These are phyloP conservation scores for Lactarius akahatsu DNA, from an alignment of 768 basidiomycete species.

Conservation along the genomic window DNA sequence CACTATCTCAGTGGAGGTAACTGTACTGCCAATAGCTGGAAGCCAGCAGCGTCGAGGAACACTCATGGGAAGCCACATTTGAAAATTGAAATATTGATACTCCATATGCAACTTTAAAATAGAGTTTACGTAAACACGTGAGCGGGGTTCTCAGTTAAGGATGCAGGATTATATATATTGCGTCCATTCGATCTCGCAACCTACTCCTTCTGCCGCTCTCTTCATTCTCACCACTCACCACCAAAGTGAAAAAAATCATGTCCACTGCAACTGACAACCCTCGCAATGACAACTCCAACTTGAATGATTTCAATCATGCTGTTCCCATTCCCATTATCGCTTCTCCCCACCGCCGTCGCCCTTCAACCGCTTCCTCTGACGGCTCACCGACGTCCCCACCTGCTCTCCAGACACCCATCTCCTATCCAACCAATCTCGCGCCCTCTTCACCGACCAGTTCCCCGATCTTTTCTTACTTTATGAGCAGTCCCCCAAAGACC, in stretches of 20 bases:
- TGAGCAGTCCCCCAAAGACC: constrained; percentile 23
- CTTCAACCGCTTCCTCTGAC: constrained; percentile 25
- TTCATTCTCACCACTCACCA: neutral
- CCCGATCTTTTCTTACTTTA: constrained; percentile 28
- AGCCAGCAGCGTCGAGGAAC: neutral
- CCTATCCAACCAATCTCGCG: constrained; percentile 14
- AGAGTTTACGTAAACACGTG: constrained; percentile 24
- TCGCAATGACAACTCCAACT: constrained; percentile 11
- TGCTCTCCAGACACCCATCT: constrained; percentile 24
- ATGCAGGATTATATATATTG: neutral
- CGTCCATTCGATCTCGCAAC: neutral
- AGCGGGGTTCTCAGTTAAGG: neutral
- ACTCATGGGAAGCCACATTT: neutral
- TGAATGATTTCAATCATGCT: constrained; percentile 14
- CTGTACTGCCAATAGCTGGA: neutral
- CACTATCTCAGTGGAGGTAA: neutral
- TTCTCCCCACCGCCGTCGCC: constrained; percentile 21
- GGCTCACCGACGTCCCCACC: constrained; percentile 22
- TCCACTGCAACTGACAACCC: constrained; percentile 15
- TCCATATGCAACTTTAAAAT: constrained; percentile 18
- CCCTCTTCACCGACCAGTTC: constrained; percentile 27
- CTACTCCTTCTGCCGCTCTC: neutral
- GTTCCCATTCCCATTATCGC: constrained; percentile 27
- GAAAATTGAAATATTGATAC: constrained; percentile 9
- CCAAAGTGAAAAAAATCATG: constrained; percentile 12